phyloP scores from a whole-genome alignment of 2,329 filamentous ascomycete genomes.

The Truncatella angustata region DNA sequence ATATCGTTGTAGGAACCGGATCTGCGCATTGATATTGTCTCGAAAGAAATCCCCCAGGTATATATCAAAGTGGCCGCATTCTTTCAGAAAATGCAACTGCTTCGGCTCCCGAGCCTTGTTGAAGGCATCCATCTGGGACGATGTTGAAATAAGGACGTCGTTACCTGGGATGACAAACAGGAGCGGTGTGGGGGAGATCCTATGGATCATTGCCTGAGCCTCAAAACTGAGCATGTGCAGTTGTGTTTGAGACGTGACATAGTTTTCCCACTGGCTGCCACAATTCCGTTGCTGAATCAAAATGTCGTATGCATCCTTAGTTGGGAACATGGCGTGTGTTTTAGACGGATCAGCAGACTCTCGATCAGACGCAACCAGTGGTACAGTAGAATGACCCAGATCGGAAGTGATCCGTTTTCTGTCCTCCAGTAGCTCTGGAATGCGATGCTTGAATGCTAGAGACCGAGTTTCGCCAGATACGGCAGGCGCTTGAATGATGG shows the following conservation, averaged over 20 bases:
- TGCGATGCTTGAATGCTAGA: neutral
- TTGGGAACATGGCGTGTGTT: neutral
- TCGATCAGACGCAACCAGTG: no score
- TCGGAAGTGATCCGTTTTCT: neutral
- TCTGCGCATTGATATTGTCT: neutral
- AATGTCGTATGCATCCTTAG: neutral
- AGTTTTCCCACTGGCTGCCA: neutral
- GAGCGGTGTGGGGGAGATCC: constrained; percentile 36
- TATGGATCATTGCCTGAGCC: no score
- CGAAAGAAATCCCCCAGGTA: constrained; percentile 17
- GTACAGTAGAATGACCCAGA: no score
- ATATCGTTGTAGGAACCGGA: neutral
- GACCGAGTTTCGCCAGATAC: constrained; percentile 23
- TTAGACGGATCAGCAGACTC: no score
- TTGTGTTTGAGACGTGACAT: neutral
- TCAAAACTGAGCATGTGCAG: no score
- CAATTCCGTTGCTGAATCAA: neutral
- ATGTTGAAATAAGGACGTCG: constrained; percentile 22
- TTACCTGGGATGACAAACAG: constrained; percentile 29
- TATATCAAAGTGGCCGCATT: constrained; percentile 35
- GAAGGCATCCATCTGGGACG: constrained; percentile 33
- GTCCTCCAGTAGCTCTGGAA: neutral
- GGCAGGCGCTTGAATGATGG: constrained; percentile 34
- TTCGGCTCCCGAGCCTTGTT: constrained; percentile 36
- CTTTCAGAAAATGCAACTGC: constrained; percentile 32